Base-by-base conservation (phyloP, 1,139 yeast species). In the Blastobotrys aristatus region DNA sequence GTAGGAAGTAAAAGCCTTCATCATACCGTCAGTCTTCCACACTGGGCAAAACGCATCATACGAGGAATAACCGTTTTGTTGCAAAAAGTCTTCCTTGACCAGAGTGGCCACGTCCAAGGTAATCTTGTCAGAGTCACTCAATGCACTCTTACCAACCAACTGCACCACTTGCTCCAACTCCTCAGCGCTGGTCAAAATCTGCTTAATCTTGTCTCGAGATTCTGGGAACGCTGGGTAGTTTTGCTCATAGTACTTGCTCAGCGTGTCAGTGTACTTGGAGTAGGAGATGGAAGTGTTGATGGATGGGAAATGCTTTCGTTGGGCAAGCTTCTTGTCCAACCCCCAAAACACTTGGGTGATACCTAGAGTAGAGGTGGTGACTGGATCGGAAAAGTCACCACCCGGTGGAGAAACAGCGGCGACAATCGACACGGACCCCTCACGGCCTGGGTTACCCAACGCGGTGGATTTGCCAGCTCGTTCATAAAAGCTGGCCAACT, bases 331-430 rank as follows among this genome's bases (percentile, higher is more conserved):
- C 75, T 92, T 92, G 72, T 92, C 99, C 71, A 92, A 79, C 72
- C 99, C 99, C 99, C 99, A 92, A 76, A 94, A 92, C 52, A 94
- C 99, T 75, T 92, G 99, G 32, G 98, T 94, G 62, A 92, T 92
- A 83, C 97, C 97, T 64, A 92, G 80, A 41, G 99, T 92, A 11
- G 98, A 80, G 31, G 97, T 92, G 34, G 99, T 92, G 59, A 92
- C 99, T 40, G 99, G 99, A 74, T 92, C 99, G 18, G 98, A 92
- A 82, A 92, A 90, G 77, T 92, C 99, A 83, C 99, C 99, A 81
- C 98, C 99, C 51, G 98, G 97, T 59, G 99, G 99, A 7, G 97
- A 90, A 43, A 92, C 99, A 60, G 99, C 99, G 52, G 98, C 99
- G 63, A 92, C 99, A 70, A 92, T 92, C 24, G 98, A 92, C 56